Evolutionary conservation across 2,329 filamentous ascomycete genomes (phyloP).

Genomic region (Aureobasidium sp.): DNA sequence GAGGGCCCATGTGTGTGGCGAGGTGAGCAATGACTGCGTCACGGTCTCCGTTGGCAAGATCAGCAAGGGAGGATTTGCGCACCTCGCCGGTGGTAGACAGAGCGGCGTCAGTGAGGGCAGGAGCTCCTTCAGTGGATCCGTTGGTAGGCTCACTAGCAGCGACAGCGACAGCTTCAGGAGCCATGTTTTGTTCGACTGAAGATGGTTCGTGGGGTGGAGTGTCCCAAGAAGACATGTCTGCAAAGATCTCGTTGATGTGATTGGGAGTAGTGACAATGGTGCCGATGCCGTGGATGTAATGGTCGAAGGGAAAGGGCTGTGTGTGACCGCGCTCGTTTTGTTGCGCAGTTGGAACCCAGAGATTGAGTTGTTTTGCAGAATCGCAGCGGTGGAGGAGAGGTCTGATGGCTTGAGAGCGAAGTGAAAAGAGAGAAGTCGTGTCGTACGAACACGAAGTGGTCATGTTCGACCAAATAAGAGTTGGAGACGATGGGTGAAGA

Average conservation of each 20-base stretch:
- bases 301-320: neutral
- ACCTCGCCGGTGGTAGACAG: neutral
- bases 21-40: neutral
- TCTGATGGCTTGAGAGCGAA: neutral
- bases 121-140: neutral
- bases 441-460: neutral
- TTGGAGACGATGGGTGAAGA: neutral
- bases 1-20: neutral
- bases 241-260: neutral
- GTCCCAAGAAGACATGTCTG: constrained; percentile 4
- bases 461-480: neutral
- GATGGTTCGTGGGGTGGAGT: neutral
- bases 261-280: neutral
- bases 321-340: neutral
- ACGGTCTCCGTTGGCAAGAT: neutral
- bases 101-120: neutral
- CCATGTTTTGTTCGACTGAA: neutral
- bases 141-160: too few relatives aligned
- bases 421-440: neutral
- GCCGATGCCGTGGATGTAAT: neutral
- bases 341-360: neutral
- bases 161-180: neutral
- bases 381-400: too few relatives aligned
- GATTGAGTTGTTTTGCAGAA: neutral
- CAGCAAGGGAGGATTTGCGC: neutral